Conservation (phyloP, 169 alveolate species). For the Besnoitia besnoiti region DNA sequence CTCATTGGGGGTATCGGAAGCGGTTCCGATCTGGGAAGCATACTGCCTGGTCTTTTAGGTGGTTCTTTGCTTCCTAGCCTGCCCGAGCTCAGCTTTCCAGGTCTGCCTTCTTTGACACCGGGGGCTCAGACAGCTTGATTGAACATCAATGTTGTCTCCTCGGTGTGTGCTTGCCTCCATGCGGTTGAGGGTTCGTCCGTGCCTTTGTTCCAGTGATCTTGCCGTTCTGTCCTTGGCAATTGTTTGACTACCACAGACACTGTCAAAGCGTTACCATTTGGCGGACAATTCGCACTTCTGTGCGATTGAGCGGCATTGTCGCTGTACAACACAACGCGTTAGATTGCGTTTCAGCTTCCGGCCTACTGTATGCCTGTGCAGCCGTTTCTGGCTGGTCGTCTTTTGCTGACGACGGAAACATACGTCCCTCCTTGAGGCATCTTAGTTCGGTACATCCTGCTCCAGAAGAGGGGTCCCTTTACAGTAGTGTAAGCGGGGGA, state of each 20-base stretch:
- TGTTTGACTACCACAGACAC: neutral
- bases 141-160: neutral
- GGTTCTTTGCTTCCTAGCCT: constrained; percentile 1
- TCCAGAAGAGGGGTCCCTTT: no score
- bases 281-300: no score
- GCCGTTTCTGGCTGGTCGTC: no score
- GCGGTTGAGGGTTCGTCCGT: neutral
- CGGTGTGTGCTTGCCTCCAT: neutral
- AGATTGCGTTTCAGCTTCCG: no score
- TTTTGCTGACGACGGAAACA: no score
- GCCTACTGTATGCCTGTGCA: no score
- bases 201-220: neutral
- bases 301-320: no score
- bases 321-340: no score
- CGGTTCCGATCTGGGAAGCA: constrained; percentile 1
- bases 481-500: no score
- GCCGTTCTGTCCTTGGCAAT: neutral
- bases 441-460: no score
- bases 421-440: no score
- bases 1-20: constrained; percentile 11
- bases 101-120: neutral
- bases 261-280: neutral
- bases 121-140: neutral
- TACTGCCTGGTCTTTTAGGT: neutral
- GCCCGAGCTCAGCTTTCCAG: neutral